These are phyloP conservation scores for Acer campestre DNA, from an alignment of 345 rosid species.

Conservation along the genomic window DNA sequence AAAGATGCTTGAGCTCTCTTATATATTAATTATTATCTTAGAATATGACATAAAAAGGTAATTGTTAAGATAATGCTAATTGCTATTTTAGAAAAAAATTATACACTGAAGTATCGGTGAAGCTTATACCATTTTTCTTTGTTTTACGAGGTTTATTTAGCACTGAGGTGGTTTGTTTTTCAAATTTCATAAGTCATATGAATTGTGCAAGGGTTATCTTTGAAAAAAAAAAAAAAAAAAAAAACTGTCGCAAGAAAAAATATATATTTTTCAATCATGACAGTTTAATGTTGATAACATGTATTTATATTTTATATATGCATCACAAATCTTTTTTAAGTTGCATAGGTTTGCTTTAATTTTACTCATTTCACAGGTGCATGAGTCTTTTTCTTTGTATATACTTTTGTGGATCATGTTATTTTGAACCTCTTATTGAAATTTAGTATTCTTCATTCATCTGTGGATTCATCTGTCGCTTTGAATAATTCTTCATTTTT, in stretches of 20 bases:
- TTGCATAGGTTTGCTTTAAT: constrained; percentile 8
- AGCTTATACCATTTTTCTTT: no score
- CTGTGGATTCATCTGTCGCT: background rate
- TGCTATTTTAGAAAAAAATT: no score
- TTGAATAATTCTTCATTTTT: background rate
- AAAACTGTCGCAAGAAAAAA: background rate
- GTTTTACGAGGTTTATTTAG: background rate
- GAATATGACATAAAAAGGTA: no score
- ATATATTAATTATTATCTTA: no score
- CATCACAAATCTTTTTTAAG: background rate
- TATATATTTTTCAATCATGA: background rate
- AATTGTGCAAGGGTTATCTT: background rate
- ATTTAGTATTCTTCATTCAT: background rate
- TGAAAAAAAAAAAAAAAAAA: background rate
- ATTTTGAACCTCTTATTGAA: background rate
- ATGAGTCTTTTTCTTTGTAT: constrained; percentile 13
- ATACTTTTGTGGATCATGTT: background rate
- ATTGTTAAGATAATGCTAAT: no score
- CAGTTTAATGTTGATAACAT: background rate
- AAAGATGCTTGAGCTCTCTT: no score
- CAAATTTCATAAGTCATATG: background rate
- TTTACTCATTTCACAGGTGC: constrained; percentile 44
- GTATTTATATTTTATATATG: background rate
- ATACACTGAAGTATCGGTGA: no score
- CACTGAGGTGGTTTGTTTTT: background rate